Conservation (phyloP, 1,284 basidiomycete genomes). For the Crepidotus sp. region DNA sequence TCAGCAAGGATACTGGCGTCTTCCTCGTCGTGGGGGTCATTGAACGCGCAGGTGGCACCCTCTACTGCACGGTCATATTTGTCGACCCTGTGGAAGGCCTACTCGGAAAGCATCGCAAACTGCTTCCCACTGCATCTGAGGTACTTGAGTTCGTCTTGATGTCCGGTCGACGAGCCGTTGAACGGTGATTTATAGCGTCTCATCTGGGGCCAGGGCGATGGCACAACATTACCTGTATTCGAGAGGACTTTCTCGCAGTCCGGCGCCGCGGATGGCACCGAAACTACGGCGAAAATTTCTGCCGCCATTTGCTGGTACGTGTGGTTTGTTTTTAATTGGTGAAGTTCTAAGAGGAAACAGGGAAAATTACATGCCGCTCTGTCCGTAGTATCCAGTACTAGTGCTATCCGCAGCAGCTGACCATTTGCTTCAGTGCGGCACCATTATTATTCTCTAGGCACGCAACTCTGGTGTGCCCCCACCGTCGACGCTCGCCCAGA, state of each 20-base stretch:
- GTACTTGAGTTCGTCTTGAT: background rate
- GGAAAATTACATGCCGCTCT: slow-evolving; percentile 74
- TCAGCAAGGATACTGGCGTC: slow-evolving; percentile 36
- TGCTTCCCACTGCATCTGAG: slow-evolving; percentile 64
- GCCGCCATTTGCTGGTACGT: slow-evolving; percentile 61
- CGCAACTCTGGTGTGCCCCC: slow-evolving; percentile 60
- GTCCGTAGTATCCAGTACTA: slow-evolving; percentile 26
- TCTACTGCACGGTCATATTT: slow-evolving; percentile 66
- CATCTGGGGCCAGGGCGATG: slow-evolving; percentile 61
- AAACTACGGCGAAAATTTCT: slow-evolving; percentile 44
- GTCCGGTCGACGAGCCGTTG: background rate
- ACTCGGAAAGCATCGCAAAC: slow-evolving; percentile 62
- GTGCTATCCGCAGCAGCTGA: slow-evolving; percentile 5
- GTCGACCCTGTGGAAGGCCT: slow-evolving; percentile 50
- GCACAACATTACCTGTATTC: slow-evolving; percentile 39
- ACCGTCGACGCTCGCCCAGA: slow-evolving; percentile 60
- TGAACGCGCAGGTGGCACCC: slow-evolving; percentile 55
- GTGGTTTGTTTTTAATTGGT: background rate
- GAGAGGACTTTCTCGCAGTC: slow-evolving; percentile 25
- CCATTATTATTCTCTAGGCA: slow-evolving; percentile 54
- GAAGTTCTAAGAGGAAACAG: slow-evolving; percentile 24
- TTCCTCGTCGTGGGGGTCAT: slow-evolving; percentile 46
- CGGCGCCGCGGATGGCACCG: slow-evolving; percentile 19
- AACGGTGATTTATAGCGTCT: slow-evolving; percentile 28
- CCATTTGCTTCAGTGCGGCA: slow-evolving; percentile 37